Percentiles rank a stretch among this genome's conserved stretches.
Conservation (phyloP, 2,329 filamentous ascomycete species). For the Cyphellophora attinorum region DNA sequence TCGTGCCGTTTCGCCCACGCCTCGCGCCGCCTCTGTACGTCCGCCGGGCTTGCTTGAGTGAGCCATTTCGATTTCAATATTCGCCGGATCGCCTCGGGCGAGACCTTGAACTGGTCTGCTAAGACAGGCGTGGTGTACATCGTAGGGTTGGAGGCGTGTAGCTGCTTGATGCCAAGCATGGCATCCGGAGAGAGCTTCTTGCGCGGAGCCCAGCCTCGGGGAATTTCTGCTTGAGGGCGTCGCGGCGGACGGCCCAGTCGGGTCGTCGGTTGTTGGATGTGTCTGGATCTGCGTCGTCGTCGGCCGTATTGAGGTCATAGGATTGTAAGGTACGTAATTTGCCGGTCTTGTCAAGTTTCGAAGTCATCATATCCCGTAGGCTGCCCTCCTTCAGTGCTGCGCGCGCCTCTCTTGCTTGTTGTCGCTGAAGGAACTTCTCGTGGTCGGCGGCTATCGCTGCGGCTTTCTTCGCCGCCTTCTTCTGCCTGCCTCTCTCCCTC, state of each 20-base stretch:
- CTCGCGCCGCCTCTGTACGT: conserved; percentile 28
- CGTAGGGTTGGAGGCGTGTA: conserved; percentile 68
- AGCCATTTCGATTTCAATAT: conserved; percentile 57
- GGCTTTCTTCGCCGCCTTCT: neutral
- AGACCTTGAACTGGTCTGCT: conserved; percentile 72
- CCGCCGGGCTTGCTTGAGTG: conserved; percentile 25
- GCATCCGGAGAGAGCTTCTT: conserved; percentile 89
- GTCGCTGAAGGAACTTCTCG: too few relatives aligned
- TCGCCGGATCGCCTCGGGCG: conserved; percentile 73
- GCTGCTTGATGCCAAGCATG: conserved; percentile 74
- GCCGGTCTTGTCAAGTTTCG: neutral
- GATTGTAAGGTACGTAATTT: neutral
- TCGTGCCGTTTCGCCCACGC: conserved; percentile 36
- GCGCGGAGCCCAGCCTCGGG: conserved; percentile 68
- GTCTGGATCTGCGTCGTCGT: too few relatives aligned
- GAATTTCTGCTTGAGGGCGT: conserved; percentile 67
- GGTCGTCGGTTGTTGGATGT: too few relatives aligned
- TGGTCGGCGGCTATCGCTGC: neutral
- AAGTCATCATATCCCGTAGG: neutral
- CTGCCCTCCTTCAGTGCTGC: too few relatives aligned
- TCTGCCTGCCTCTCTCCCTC: too few relatives aligned
- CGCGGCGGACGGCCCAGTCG: conserved; percentile 67
- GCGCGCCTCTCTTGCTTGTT: neutral
- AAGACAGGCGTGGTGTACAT: conserved; percentile 66
- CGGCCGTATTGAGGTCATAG: neutral